Conservation (phyloP, 1,139 yeast species). For the Lodderomyces orthopsilosis region DNA sequence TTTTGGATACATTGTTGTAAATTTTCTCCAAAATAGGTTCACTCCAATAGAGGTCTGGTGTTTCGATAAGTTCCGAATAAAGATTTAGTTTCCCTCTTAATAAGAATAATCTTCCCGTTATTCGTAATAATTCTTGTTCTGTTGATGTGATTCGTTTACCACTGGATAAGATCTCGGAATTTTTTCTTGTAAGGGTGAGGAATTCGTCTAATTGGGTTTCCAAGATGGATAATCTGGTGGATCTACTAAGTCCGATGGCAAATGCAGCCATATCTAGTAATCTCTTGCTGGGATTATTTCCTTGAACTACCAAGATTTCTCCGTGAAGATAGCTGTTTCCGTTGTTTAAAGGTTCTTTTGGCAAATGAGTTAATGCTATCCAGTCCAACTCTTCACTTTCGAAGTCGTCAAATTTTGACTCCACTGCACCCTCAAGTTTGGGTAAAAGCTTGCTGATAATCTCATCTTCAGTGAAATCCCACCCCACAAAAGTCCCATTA, state of each 20-base stretch:
- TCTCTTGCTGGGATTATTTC: slow-evolving; percentile 42
- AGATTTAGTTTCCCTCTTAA: slow-evolving; percentile 79
- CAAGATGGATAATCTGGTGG: slow-evolving; percentile 77
- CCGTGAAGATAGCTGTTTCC: slow-evolving; percentile 54
- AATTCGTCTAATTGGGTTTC: slow-evolving; percentile 72
- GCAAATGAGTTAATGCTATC: slow-evolving; percentile 46
- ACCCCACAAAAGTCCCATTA: slow-evolving; percentile 76
- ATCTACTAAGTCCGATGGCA: slow-evolving; percentile 81
- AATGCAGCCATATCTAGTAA: slow-evolving; percentile 82
- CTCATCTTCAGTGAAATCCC: slow-evolving; percentile 67
- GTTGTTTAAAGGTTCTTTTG: slow-evolving; percentile 24
- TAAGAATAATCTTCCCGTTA: slow-evolving; percentile 72
- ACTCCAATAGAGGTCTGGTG: slow-evolving; percentile 91
- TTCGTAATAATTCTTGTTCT: slow-evolving; percentile 61
- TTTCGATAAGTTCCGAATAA: slow-evolving; percentile 86
- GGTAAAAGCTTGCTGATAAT: slow-evolving; percentile 52
- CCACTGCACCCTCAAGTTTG: slow-evolving; percentile 30
- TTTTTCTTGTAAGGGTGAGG: slow-evolving; percentile 56
- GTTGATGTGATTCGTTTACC: slow-evolving; percentile 58
- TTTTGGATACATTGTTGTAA: slow-evolving; percentile 66
- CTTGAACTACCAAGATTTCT: slow-evolving; percentile 65
- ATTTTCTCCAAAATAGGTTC: slow-evolving; percentile 80
- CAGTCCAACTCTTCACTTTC: slow-evolving; percentile 90
- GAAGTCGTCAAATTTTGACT: slow-evolving; percentile 41
- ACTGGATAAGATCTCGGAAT: slow-evolving; percentile 63